phyloP scores from a whole-genome alignment of 2,329 filamentous ascomycete genomes.

The Kalaharituber pfeilii region DNA sequence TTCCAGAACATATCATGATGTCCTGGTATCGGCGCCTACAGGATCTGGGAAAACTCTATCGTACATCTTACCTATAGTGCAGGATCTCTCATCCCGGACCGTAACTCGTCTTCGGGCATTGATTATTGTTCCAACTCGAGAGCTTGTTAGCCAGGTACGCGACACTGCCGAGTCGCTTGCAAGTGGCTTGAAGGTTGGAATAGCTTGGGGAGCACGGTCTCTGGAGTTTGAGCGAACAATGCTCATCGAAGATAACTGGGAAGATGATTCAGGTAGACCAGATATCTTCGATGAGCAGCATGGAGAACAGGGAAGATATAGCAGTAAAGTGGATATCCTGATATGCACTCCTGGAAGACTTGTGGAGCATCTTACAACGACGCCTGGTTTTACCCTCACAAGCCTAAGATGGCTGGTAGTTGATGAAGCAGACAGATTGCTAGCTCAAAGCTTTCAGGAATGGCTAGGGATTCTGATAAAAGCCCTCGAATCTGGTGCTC shows the following conservation, averaged over 20 bases:
- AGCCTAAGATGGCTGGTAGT: conserved; percentile 76
- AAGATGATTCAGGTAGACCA: not conserved
- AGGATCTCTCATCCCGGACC: conserved; percentile 48
- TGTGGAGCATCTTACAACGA: conserved; percentile 76
- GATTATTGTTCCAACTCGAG: conserved; percentile 77
- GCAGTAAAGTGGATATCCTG: conserved; percentile 66
- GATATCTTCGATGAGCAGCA: conserved; percentile 30
- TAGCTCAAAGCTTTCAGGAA: conserved; percentile 83
- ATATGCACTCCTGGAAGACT: conserved; percentile 83
- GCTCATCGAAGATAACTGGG: conserved; percentile 34
- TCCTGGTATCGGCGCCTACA: conserved; percentile 63
- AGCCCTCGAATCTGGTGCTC: conserved; percentile 30
- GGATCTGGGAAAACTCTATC: conserved; percentile 91
- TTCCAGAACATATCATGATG: conserved; percentile 18
- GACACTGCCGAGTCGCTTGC: conserved; percentile 60
- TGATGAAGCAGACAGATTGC: conserved; percentile 81
- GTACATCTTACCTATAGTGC: conserved; percentile 72
- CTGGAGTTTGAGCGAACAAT: conserved; percentile 47
- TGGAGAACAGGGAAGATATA: conserved; percentile 31
- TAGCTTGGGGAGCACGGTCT: conserved; percentile 63
- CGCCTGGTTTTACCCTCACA: conserved; percentile 61
- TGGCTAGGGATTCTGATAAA: conserved; percentile 63
- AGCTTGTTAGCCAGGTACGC: conserved; percentile 72
- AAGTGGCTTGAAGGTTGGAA: conserved; percentile 55
- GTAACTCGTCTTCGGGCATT: conserved; percentile 57